Conservation (phyloP, 176 grass and related monocot species). For the Olyra latifolia region DNA sequence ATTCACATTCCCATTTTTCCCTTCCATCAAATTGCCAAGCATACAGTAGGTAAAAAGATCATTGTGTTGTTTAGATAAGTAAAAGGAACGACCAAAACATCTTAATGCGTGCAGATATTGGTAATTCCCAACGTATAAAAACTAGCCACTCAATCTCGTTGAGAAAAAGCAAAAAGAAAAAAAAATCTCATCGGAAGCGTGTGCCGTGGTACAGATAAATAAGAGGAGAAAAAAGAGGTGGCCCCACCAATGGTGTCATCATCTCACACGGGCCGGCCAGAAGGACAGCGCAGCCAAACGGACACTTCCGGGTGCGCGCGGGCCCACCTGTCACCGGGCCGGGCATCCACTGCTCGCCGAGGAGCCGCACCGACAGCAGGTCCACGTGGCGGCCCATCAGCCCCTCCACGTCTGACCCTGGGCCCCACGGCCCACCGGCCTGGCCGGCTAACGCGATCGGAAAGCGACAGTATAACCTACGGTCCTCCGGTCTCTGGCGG, state of each 20-base stretch:
- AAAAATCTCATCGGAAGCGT: too few species aligned
- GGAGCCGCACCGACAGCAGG: slow-evolving; percentile 49
- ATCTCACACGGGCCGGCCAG: neutral
- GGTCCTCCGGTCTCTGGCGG: neutral
- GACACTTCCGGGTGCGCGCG: neutral
- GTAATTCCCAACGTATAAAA: too few species aligned
- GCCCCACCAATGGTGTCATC: neutral
- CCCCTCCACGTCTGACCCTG: slow-evolving; percentile 25
- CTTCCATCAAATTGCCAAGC: too few species aligned
- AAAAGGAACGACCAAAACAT: too few species aligned
- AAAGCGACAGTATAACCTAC: slow-evolving; percentile 64
- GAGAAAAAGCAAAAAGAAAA: too few species aligned
- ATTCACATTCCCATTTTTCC: too few species aligned
- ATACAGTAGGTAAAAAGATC: too few species aligned
- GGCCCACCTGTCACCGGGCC: neutral
- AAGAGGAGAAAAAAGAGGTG: neutral
- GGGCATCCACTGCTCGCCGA: neutral
- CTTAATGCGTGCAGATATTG: too few species aligned
- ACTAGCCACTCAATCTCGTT: too few species aligned
- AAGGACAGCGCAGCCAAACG: neutral
- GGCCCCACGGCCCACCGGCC: neutral
- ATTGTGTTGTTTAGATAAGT: too few species aligned
- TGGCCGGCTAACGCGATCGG: slow-evolving; percentile 30
- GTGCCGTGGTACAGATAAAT: too few species aligned
- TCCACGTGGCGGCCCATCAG: neutral